Evolutionary conservation across 805 yeast species (phyloP), one percentile per base, ranked within the genome.

Genomic region (Kodamaea fukazawae): DNA sequence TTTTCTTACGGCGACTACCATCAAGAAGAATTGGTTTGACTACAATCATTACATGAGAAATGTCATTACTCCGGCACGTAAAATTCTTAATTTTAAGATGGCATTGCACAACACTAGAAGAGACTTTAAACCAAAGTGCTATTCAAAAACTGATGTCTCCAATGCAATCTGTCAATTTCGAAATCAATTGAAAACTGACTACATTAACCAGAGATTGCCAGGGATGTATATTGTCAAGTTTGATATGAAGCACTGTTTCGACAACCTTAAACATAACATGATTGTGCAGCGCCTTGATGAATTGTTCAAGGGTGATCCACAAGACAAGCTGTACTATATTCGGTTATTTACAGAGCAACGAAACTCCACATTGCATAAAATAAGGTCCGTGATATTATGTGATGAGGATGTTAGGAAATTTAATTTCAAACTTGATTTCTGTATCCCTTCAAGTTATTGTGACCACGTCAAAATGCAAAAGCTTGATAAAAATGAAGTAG

Each of bases 211-310:
- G n/a, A n/a, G n/a, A n/a, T n/a, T n/a, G 6, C 78, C 78, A 0
- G 36, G 47, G 1, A 46, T 81, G 0, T 75, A 66, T 51, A 75
- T 75, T 11, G 65, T 84, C 17, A 86, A 85, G 48, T 84, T 87
- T 57, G 98, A 90, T 56, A 78, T 86, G 46, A 72, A 71, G 40
- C 72, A 81, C 3, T 88, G 96, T 41, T 90, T 79, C 56, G 97
- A 91, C 51, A 75, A 79, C 2, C 64, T 89, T 12, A 80, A 85
- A 11, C 75, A 73, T 33, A 47, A 51, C 0, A 68, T 67, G 42
- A 63, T 76, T 2, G 39, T 70, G 2, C 46, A 57, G 3, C 53
- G 70, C 20, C 47, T 76, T 1, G 48, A 53, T 1, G 38, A 50
- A 18, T 55, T 69, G 45, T 62, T 61, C 35, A 58, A 40, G 4